Evolutionary conservation across 2,329 filamentous ascomycete species (phyloP), one percentile per base, ranked within the genome.

Genomic region (Diplodia corticola): DNA sequence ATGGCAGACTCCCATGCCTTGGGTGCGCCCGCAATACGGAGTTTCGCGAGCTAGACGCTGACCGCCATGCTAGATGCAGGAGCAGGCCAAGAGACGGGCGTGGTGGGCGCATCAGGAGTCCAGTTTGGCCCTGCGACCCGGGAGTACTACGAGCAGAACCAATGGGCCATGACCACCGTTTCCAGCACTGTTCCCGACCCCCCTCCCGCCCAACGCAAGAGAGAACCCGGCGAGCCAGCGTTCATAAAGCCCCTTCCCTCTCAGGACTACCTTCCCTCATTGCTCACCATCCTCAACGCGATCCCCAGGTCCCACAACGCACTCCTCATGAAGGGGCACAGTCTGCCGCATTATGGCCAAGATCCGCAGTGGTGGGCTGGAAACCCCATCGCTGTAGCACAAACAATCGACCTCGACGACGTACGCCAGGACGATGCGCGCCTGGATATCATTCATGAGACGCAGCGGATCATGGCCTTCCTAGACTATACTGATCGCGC

Each of bases 281-380:
- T 88, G 22, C 71, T 89, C 50, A 87, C 86, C 5, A 88, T 89
- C 67, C 79, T 87, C n/a, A 85, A 88, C 71, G 80, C 83, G 22
- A 87, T 89, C 65, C 86, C 87, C 3, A 75, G 84, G 33, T 84
- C 83, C 22, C 81, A 86, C 65, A 85, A 88, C 71, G 83, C 84
- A 9, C 78, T 89, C 10, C 74, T 89, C 24, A 35, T 66, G 48
- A 66, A 66, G 44, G 28, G 33, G 3, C 64, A 66, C 26, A 5
- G 48, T 15, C 49, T 63, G 5, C 48, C 54, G 2, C 79, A 84
- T 66, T 89, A 89, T 70, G 85, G 85, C 50, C 74, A 82, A 63
- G 82, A 87, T 67, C 70, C 79, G 1, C 83, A 86, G 12, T 89
- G 87, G 87, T 89, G 87, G 87, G 85, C 83, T 70, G 87, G 87